Evolutionary conservation across 208 protist genomes (phyloP), one percentile per base, ranked within the genome.

Genomic region (Leishmania gerbilli): DNA sequence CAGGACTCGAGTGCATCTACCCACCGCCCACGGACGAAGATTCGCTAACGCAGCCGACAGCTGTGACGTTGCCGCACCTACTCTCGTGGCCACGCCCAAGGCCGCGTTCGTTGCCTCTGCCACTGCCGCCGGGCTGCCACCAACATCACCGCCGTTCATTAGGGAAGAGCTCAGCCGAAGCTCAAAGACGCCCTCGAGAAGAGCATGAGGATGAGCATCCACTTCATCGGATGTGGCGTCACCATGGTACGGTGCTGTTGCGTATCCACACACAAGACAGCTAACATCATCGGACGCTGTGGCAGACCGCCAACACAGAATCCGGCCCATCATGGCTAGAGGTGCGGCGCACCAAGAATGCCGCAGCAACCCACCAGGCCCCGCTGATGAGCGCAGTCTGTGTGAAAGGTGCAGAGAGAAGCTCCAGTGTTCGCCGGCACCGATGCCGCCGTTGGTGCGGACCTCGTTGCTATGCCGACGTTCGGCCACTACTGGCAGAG

Each of bases 341-440:
- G 67, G 37, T 31, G 62, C 17, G 27, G 65, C 27, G 19, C 62
- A 55, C 53, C 47, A 34, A 19, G 80, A 31, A 65, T 21, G 67
- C 37, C 13, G 34, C 67, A 11, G 40, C 17, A 11, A 47, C n/a
- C 27, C 55, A 67, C 27, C 11, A 9, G 6, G 49, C 47, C 19
- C 11, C 34, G 15, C 72, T n/a, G 72, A 67, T 65, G 56, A 34
- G 4, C 74, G 74, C 53, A 81, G 34, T 24, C 71, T 60, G 1
- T 81, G 81, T n/a, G 71, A 75, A 21, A 81, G 2, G 1, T 85
- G 81, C n/a, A 81, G 69, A 17, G 77, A 80, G 34, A 80, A 77
- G 34, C 60, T 62, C 76, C 81, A 84, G 27, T 64, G 74, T 19
- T n/a, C 69, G 13, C 45, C 27, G 8, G 74, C 55, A 77, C 21